Percentiles rank a stretch among this genome's conserved stretches.
These are phyloP conservation scores for Nemania serpens DNA, from an alignment of 2,329 filamentous ascomycete genomes.

Conservation along the genomic window DNA sequence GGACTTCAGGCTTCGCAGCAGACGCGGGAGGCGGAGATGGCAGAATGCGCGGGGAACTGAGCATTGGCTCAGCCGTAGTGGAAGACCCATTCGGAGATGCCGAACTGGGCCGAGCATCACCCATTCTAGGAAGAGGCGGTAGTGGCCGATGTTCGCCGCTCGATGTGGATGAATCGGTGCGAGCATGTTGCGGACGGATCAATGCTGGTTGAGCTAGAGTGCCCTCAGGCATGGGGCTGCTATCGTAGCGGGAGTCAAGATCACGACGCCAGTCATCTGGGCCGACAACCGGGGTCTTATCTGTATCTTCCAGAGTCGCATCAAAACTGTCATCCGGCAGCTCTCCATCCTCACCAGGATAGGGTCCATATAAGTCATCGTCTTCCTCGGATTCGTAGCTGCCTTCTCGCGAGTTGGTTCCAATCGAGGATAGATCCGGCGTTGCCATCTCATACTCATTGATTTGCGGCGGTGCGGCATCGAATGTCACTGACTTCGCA, in stretches of 20 bases:
- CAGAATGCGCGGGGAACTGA: conserved; percentile 68
- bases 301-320: conserved; percentile 90
- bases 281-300: conserved; percentile 97
- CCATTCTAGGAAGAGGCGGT: conserved; percentile 77
- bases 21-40: conserved; percentile 74
- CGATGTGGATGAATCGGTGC: conserved; percentile 75
- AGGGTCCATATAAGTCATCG: conserved; percentile 65
- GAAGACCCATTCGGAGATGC: conserved; percentile 68
- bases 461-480: conserved; percentile 87
- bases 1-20: conserved; percentile 75
- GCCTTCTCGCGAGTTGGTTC: conserved; percentile 86
- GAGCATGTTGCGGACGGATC: conserved; percentile 60
- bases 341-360: conserved; percentile 59
- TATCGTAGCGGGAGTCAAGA: conserved; percentile 72
- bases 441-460: conserved; percentile 99
- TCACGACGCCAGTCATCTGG: conserved; percentile 94
- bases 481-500: conserved; percentile 96
- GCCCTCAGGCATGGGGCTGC: conserved; percentile 68
- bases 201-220: conserved; percentile 50
- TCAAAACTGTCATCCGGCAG: conserved; percentile 89
- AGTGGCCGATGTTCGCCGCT: conserved; percentile 83
- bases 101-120: conserved; percentile 50
- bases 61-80: conserved; percentile 73
- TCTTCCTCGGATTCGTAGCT: conserved; percentile 88
- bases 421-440: conserved; percentile 90